Base-by-base conservation (phyloP, 805 yeast genomes). In the Brettanomyces bruxellensis region DNA sequence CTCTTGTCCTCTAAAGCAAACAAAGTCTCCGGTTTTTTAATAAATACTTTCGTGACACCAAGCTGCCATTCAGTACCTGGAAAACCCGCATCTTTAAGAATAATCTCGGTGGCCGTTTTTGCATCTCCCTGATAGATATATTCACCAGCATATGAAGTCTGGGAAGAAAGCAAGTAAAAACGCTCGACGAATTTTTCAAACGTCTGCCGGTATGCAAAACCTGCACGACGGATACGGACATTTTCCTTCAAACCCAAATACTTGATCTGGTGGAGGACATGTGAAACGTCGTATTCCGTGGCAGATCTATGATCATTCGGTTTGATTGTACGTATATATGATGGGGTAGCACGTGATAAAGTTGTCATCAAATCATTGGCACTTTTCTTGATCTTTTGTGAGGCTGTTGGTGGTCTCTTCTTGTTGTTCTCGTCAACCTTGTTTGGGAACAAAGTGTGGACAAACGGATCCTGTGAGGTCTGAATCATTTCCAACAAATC, bases 181-280 rank as follows among this genome's bases (percentile, higher is more conserved):
- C 98, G 75, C 66, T 93, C 96, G 14, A 88, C 96, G 60, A 93
- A 93, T 64, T 90, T 90, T 49, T 93, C 97, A 65, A 89, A 93
- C 0, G 96, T 86, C 54, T 95, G 95, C 67, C 99, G 83, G 60
- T 90, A 93, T 1, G 99, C 99, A 66, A 93, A 93, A 42, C 99
- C 99, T 0, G 99, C 98, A 71, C 99, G 84, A 73, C 99, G 81
- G 55, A 93, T 93, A 52, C 98, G 79, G 44, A 93, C 98, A 65
- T 93, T 93, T 65, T 93, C 99, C 60, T 93, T 93, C 65, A 93
- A 72, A 62, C 99, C 99, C 54, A 93, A 73, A 65, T 93, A 93
- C 60, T 93, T 93, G 54, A 93, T 83, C 69, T 93, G 99, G 65
- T 93, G 99, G 54, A 93, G 71, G 6, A 93, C 99, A 53, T 89